Percentiles rank a stretch among this genome's conserved stretches.
These are phyloP conservation scores for Sindora glabra DNA, from an alignment of 306 rosid genomes.

Conservation along the genomic window DNA sequence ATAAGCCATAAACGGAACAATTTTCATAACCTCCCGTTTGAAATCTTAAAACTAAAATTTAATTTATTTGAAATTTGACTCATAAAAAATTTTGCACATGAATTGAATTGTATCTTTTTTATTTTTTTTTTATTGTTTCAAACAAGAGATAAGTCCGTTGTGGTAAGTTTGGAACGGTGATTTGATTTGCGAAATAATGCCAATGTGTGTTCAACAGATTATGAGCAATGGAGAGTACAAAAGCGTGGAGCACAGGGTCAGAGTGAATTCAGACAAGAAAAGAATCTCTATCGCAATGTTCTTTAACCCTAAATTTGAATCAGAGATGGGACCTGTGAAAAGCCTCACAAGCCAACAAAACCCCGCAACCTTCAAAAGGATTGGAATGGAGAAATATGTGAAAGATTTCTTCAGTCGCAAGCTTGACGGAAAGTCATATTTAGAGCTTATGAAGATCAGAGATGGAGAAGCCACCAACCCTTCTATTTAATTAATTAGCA, in stretches of 20 bases:
- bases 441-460: constrained; percentile 27
- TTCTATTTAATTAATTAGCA: no score
- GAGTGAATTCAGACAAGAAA: constrained; percentile 32
- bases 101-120: no score
- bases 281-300: constrained; percentile 39
- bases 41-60: no score
- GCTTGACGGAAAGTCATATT: constrained; percentile 30
- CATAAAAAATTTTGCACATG: no score
- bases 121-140: no score
- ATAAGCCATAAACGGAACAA: no score
- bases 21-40: no score
- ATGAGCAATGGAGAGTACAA: constrained; percentile 40
- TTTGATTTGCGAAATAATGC: no score
- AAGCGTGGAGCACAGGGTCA: constrained; percentile 46
- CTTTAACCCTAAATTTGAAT: constrained; percentile 34
- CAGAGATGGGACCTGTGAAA: constrained; percentile 23
- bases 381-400: constrained; percentile 25
- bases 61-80: no score
- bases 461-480: not conserved
- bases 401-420: constrained; percentile 21
- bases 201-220: constrained; percentile 31
- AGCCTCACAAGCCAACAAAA: constrained; percentile 12
- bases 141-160: no score
- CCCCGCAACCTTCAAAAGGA: constrained; percentile 19
- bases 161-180: no score